These are phyloP conservation scores for Penicillium roqueforti DNA, from an alignment of 495 filamentous ascomycete genomes.

Conservation along the genomic window DNA sequence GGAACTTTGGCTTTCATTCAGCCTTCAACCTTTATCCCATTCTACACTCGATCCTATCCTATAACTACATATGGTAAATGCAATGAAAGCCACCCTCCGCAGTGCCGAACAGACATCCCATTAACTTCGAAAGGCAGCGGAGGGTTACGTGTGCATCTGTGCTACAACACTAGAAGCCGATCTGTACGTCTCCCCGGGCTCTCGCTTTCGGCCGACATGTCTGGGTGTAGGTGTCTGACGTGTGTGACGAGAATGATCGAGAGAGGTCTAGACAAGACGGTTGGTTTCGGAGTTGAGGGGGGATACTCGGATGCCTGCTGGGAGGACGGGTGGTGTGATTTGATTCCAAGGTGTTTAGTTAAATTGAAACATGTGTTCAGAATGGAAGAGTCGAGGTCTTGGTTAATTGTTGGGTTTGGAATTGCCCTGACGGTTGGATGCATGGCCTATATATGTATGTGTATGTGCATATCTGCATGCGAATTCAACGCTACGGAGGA, in stretches of 20 bases:
- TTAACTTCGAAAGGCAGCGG: neutral
- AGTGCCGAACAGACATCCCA: neutral
- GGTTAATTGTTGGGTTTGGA: neutral
- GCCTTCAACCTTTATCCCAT: too few species aligned
- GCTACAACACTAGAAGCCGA: neutral
- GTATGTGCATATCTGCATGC: neutral
- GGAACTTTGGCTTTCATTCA: too few species aligned
- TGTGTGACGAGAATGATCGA: neutral
- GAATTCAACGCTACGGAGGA: neutral
- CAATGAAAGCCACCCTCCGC: neutral
- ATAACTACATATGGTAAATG: neutral
- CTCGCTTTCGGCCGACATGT: neutral
- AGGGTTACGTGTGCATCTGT: slow-evolving; percentile 3
- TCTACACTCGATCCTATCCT: too few species aligned
- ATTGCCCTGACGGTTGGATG: neutral
- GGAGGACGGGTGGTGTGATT: neutral
- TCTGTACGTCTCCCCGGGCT: neutral
- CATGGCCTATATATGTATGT: neutral
- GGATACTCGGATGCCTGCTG: neutral
- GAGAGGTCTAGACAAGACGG: neutral
- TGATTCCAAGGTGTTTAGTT: too few species aligned
- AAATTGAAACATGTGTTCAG: neutral
- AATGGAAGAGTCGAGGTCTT: neutral
- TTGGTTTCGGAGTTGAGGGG: neutral
- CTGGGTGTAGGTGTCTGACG: neutral